These are phyloP conservation scores for Saturnispora diversa DNA, from an alignment of 805 yeast genomes.

Conservation along the genomic window DNA sequence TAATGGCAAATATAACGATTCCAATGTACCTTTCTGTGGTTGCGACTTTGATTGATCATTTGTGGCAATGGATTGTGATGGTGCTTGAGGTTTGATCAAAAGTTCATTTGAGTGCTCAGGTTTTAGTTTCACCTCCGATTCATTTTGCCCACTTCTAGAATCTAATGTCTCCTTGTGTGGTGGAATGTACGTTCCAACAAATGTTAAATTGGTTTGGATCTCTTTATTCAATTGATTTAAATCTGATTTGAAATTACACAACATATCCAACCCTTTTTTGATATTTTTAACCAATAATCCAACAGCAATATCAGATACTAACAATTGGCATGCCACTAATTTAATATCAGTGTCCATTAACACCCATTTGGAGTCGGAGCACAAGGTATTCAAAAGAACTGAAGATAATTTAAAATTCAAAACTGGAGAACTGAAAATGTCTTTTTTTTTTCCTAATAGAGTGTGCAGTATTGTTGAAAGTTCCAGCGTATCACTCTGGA, in stretches of 20 bases:
- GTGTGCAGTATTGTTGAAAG: constrained; percentile 1
- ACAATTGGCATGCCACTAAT: constrained; percentile 4
- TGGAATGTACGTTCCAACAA: constrained; percentile 6
- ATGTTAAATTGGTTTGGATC: neutral
- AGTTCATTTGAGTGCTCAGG: too few species aligned
- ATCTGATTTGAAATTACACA: neutral
- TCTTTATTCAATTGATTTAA: constrained; percentile 2
- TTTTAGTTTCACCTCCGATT: too few species aligned
- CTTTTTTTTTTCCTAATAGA: neutral
- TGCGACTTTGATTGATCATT: too few species aligned
- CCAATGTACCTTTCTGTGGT: too few species aligned
- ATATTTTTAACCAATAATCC: constrained; percentile 15
- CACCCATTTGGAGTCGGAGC: constrained; percentile 5
- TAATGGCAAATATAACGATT: neutral
- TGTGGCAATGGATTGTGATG: too few species aligned
- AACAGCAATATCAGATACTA: constrained; percentile 21
- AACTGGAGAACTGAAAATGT: neutral
- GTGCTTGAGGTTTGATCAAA: too few species aligned
- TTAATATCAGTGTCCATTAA: constrained; percentile 12
- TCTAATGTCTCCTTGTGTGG: too few species aligned
- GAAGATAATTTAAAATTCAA: neutral
- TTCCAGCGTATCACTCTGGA: neutral
- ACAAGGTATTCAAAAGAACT: neutral
- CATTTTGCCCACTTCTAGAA: too few species aligned
- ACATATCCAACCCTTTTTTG: constrained; percentile 4